phyloP scores from a whole-genome alignment of 768 basidiomycete species.

The Bullera alba region DNA sequence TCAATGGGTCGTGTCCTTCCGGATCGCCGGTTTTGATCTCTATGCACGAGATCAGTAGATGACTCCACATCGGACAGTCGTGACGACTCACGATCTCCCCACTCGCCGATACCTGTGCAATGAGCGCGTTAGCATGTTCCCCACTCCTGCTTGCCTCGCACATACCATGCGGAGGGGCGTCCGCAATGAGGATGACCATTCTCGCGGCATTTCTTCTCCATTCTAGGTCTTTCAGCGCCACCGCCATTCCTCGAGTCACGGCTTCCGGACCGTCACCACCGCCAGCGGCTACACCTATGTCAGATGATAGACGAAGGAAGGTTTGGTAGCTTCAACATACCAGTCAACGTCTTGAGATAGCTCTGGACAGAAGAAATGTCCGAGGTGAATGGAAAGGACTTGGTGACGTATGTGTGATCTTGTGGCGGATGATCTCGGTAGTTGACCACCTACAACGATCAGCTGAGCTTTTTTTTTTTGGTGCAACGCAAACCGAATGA shows the following conservation, averaged over 20 bases:
- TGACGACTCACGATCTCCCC: slow-evolving; percentile 69
- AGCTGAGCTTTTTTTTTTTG: background rate
- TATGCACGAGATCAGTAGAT: slow-evolving; percentile 42
- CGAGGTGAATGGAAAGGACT: slow-evolving; percentile 89
- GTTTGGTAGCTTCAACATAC: slow-evolving; percentile 17
- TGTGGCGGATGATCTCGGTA: slow-evolving; percentile 97
- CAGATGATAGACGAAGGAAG: slow-evolving; percentile 3
- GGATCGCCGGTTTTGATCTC: slow-evolving; percentile 92
- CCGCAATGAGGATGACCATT: slow-evolving; percentile 94
- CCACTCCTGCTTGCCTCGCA: background rate
- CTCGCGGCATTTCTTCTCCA: slow-evolving; percentile 84
- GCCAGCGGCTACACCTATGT: slow-evolving; percentile 25
- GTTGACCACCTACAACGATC: slow-evolving; percentile 60
- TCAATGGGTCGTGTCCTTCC: slow-evolving; percentile 80
- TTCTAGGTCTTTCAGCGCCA: slow-evolving; percentile 71
- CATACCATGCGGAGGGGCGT: slow-evolving; percentile 87
- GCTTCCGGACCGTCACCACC: slow-evolving; percentile 85
- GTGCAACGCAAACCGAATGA: background rate
- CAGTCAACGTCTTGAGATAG: slow-evolving; percentile 62
- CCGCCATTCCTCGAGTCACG: slow-evolving; percentile 84
- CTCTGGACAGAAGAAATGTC: slow-evolving; percentile 80
- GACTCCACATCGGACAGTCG: background rate
- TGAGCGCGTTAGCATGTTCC: background rate
- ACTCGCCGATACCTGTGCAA: slow-evolving; percentile 68
- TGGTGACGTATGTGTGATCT: slow-evolving; percentile 88